phyloP scores from a whole-genome alignment of 225 moss, liverwort and hornwort genomes.

The Takakia lepidozioides region DNA sequence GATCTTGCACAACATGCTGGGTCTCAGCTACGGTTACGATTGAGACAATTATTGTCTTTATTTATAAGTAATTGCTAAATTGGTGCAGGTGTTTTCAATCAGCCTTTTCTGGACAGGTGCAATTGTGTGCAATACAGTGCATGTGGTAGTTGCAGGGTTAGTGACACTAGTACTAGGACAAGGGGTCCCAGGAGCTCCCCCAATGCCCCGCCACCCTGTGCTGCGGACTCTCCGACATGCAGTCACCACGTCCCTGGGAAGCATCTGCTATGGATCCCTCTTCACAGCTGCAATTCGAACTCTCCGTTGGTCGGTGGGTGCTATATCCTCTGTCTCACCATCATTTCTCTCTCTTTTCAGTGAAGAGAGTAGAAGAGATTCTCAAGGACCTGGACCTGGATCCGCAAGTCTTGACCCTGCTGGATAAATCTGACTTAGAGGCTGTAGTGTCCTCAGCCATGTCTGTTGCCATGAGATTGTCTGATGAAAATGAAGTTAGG shows the following conservation, averaged over 20 bases:
- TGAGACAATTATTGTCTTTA: no score
- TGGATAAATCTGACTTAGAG: no score
- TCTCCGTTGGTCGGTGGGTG: slow-evolving; percentile 39
- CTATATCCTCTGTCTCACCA: not conserved
- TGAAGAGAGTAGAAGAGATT: no score
- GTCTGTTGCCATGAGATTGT: no score
- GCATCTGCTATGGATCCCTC: slow-evolving; percentile 51
- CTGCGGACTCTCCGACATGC: slow-evolving; percentile 40
- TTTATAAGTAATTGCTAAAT: no score
- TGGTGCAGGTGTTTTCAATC: slow-evolving; percentile 36
- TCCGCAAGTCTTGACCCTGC: no score
- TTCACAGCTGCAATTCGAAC: slow-evolving; percentile 48
- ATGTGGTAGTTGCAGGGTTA: slow-evolving; percentile 40
- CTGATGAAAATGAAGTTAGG: no score
- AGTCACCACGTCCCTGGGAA: slow-evolving; percentile 37
- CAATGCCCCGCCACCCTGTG: slow-evolving; percentile 27
- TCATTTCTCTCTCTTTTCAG: not conserved
- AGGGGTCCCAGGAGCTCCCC: slow-evolving; percentile 21
- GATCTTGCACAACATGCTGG: no score
- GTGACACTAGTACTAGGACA: slow-evolving; percentile 28
- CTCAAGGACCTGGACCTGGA: no score
- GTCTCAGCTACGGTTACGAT: no score
- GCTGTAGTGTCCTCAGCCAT: no score
- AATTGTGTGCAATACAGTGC: slow-evolving; percentile 36
- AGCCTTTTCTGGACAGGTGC: slow-evolving; percentile 54